Evolutionary conservation across 139 green algal genomes (phyloP), one percentile per base, ranked within the genome.

Genomic region (Chlorella sp.): DNA sequence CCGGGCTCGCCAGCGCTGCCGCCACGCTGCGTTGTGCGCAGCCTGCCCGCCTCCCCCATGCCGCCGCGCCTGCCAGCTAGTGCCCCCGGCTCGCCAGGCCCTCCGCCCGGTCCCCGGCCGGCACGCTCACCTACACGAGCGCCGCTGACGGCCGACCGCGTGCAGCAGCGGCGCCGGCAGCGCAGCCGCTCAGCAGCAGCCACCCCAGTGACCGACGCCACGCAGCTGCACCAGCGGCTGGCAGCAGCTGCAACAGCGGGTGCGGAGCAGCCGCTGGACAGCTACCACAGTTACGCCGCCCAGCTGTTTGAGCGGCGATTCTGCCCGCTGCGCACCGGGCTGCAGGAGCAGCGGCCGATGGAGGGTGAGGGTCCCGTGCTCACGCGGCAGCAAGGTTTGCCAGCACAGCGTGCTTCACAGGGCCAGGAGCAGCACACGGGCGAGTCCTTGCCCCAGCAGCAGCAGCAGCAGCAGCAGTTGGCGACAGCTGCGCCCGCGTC

Each of bases 271-370:
- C 69, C 69, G 26, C 9, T 67, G 20, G 74, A 69, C 36, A 72
- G 76, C 57, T 82, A 82, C 28, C 57, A 82, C 13, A 12, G 30
- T 3, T 72, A 73, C 62, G 76, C 60, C 13, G 56, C 60, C 0
- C 36, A 39, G 36, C 5, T 82, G 76, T 82, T 82, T 38, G 32
- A 82, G 36, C 60, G 56, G 38, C 76, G 60, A 5, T 82, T 60
- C 57, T 73, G 60, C 76, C 76, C 76, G 25, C 36, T 82, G 26
- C 76, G 60, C 0, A 17, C 36, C 13, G 76, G 76, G 23, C 15
- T 82, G 57, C 36, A 39, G 16, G 44, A 78, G 12, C 20, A 30
- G 26, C 56, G 28, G 26, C 76, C 60, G 57, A 25, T 1, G 11
- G 26, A 28, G 2, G 63, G 28, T 38, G 63, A 4, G 5, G 1